phyloP scores from a whole-genome alignment of 139 green algal genomes.

The Tetraselmis chui region DNA sequence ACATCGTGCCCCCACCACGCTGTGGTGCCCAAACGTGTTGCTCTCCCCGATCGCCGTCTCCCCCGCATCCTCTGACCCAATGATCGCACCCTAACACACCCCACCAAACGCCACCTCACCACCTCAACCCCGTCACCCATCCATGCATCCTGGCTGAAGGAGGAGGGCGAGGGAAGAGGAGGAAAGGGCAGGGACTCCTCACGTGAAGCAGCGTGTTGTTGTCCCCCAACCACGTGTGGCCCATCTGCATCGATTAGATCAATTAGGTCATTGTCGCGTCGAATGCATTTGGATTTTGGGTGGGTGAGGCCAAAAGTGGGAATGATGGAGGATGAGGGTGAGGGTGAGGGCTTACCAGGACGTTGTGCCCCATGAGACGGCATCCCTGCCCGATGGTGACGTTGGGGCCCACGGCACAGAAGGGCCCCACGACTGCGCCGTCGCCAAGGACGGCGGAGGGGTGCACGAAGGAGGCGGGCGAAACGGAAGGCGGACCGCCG shows the following conservation, averaged over 20 bases:
- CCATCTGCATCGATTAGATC: neutral
- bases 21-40: conserved; percentile 4
- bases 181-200: neutral
- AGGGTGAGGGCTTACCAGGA: neutral
- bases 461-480: neutral
- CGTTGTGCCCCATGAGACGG: conserved; percentile 7
- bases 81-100: neutral
- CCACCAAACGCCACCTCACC: too few species aligned
- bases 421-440: neutral
- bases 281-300: too few species aligned
- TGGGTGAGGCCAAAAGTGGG: too few species aligned
- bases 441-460: neutral
- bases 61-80: conserved; percentile 1
- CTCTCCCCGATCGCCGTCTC: neutral
- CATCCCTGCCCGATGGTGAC: conserved; percentile 2
- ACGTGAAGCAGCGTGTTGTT: conserved; percentile 1
- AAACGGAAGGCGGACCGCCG: too few species aligned
- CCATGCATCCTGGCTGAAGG: too few species aligned
- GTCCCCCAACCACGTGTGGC: neutral
- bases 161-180: neutral
- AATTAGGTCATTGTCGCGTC: neutral
- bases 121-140: too few species aligned
- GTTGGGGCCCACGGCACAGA: neutral
- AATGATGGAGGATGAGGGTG: neutral
- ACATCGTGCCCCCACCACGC: neutral